phyloP scores from a whole-genome alignment of 495 filamentous ascomycete species.

The Extremus antarcticus region DNA sequence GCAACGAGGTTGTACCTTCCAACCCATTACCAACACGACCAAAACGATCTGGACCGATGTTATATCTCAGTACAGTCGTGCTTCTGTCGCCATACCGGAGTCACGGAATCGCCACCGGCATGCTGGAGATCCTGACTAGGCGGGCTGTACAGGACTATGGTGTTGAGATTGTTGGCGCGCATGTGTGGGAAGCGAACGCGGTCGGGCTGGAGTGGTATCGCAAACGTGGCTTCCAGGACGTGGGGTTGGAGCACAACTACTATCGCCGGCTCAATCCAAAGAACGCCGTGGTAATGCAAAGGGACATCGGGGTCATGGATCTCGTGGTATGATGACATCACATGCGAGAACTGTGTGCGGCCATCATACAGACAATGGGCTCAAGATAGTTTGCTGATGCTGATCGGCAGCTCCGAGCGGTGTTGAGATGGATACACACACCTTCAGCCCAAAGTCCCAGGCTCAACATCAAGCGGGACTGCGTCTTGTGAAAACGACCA shows the following conservation, averaged over 20 bases:
- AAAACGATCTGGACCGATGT: conserved; percentile 24
- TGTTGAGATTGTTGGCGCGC: conserved; percentile 59
- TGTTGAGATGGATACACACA: too few relatives aligned
- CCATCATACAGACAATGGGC: too few relatives aligned
- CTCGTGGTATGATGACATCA: conserved; percentile 6
- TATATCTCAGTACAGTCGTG: conserved; percentile 85
- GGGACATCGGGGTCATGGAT: conserved; percentile 33
- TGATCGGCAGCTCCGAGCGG: too few relatives aligned
- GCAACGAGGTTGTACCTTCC: conserved; percentile 8
- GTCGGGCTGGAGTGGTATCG: conserved; percentile 82
- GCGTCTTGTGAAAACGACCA: too few relatives aligned
- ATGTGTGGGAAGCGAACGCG: conserved; percentile 88
- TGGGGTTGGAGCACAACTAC: conserved; percentile 54
- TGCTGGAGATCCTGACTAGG: conserved; percentile 49
- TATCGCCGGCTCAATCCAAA: conserved; percentile 77
- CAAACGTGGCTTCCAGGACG: conserved; percentile 60
- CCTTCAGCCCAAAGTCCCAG: too few relatives aligned
- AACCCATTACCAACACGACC: conserved; percentile 13
- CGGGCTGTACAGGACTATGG: conserved; percentile 33
- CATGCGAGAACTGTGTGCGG: too few relatives aligned
- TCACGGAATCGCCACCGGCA: conserved; percentile 64
- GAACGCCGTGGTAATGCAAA: conserved; percentile 58
- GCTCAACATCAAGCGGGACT: too few relatives aligned
- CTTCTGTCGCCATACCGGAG: conserved; percentile 73
- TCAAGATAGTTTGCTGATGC: too few relatives aligned